A percentile compares a stretch with the other conserved stretches of the same genome.
These are phyloP conservation scores for Amanita brunnescens DNA, from an alignment of 768 basidiomycete genomes.

Conservation along the genomic window DNA sequence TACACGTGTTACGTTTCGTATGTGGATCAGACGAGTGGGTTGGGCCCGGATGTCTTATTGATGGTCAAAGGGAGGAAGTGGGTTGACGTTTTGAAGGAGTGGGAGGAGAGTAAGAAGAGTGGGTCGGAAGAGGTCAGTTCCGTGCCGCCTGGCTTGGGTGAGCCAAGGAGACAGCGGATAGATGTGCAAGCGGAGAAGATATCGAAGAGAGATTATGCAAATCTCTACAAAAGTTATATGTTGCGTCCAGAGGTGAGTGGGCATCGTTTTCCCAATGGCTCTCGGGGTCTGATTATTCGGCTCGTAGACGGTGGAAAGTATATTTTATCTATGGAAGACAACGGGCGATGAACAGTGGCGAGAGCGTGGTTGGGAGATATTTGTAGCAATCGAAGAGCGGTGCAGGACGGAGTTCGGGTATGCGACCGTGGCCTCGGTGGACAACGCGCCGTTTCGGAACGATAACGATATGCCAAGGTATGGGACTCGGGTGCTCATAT, in stretches of 20 bases:
- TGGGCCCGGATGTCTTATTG: constrained; percentile 50
- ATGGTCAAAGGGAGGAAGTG: constrained; percentile 33
- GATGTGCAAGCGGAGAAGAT: constrained; percentile 9
- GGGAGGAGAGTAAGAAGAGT: constrained; percentile 34
- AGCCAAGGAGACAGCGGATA: constrained; percentile 15
- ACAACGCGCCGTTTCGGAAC: constrained; percentile 22
- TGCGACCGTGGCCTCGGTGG: constrained; percentile 41
- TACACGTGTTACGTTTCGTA: constrained; percentile 62
- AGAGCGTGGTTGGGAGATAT: constrained; percentile 64
- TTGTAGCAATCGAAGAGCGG: constrained; percentile 49
- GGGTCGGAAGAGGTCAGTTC: constrained; percentile 24
- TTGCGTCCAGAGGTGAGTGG: constrained; percentile 58
- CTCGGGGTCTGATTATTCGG: background rate
- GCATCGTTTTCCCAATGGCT: background rate
- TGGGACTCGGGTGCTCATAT: too few relatives aligned
- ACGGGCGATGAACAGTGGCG: constrained; percentile 63
- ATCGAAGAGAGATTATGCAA: constrained; percentile 42
- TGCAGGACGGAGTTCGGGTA: constrained; percentile 52
- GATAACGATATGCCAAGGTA: constrained; percentile 71
- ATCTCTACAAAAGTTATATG: constrained; percentile 34
- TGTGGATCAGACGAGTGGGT: constrained; percentile 53
- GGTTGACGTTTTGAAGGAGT: constrained; percentile 37
- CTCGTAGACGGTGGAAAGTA: constrained; percentile 59
- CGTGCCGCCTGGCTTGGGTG: constrained; percentile 36
- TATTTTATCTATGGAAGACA: constrained; percentile 61